These are phyloP conservation scores for Yarrowia porcina DNA, from an alignment of 805 yeast genomes.

Conservation along the genomic window DNA sequence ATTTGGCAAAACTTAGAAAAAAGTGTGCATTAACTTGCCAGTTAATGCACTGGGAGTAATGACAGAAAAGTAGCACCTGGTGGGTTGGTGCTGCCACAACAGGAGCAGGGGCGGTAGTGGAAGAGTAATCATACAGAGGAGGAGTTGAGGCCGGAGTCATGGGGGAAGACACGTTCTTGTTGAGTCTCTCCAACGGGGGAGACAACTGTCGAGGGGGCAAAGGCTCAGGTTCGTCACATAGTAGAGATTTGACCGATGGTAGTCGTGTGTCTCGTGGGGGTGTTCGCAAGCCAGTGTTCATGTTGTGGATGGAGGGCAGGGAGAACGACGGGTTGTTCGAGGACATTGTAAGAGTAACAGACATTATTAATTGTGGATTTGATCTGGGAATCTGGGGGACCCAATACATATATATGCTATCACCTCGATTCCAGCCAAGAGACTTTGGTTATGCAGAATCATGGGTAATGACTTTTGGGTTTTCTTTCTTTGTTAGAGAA, in stretches of 20 bases:
- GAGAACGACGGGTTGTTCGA: constrained; percentile 5
- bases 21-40: too few relatives aligned
- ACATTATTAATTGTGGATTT: background rate
- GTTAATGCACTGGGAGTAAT: too few relatives aligned
- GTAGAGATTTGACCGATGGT: constrained; percentile 11
- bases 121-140: background rate
- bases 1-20: too few relatives aligned
- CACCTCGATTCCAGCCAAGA: constrained; percentile 6
- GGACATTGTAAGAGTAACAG: background rate
- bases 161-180: background rate
- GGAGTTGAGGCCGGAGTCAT: constrained; percentile 21
- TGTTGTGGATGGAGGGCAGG: constrained; percentile 15
- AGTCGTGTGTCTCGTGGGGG: constrained; percentile 19
- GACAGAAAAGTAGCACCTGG: too few relatives aligned
- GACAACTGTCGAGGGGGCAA: constrained; percentile 12
- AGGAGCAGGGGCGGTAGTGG: background rate
- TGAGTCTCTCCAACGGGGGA: constrained; percentile 18
- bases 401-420: background rate
- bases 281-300: constrained; percentile 14
- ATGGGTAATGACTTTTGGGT: constrained; percentile 2
- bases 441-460: constrained; percentile 18
- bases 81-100: background rate
- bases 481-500: constrained; percentile 1
- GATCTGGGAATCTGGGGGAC: background rate
- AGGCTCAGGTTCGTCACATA: constrained; percentile 16